Conservation (phyloP, 345 rosid species). For the Erucastrum elatum region DNA sequence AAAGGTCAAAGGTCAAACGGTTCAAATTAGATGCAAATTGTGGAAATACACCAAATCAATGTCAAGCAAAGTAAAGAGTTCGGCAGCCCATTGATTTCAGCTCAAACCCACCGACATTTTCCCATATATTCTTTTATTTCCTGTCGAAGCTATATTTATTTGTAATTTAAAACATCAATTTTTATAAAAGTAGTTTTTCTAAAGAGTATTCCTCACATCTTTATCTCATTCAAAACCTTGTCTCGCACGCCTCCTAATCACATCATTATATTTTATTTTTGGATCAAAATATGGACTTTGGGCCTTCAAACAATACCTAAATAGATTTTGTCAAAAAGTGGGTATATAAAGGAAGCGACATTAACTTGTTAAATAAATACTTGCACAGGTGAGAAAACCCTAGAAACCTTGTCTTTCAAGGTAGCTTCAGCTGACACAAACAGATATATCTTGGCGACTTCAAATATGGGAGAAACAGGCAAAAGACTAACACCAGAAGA, state of each 20-base stretch:
- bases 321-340: no score
- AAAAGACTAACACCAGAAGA: background rate
- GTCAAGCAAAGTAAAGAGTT: background rate
- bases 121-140: conserved; percentile 8
- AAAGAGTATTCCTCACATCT: no score
- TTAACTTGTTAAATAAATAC: background rate
- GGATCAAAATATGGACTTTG: background rate
- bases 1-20: background rate
- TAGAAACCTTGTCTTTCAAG: background rate
- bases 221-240: background rate
- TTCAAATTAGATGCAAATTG: background rate
- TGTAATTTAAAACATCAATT: background rate
- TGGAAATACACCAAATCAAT: conserved; percentile 20
- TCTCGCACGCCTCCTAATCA: background rate
- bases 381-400: background rate
- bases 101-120: conserved; percentile 16
- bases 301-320: background rate
- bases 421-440: background rate
- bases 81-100: conserved; percentile 19
- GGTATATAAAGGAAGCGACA: background rate
- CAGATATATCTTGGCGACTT: background rate
- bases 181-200: background rate
- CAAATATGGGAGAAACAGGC: background rate
- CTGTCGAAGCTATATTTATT: background rate
- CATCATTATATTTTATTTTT: background rate